Percentiles rank a stretch among this genome's conserved stretches.
Evolutionary conservation across 2,329 filamentous ascomycete species (phyloP).

Genomic region (Purpureocillium takamizusanense): DNA sequence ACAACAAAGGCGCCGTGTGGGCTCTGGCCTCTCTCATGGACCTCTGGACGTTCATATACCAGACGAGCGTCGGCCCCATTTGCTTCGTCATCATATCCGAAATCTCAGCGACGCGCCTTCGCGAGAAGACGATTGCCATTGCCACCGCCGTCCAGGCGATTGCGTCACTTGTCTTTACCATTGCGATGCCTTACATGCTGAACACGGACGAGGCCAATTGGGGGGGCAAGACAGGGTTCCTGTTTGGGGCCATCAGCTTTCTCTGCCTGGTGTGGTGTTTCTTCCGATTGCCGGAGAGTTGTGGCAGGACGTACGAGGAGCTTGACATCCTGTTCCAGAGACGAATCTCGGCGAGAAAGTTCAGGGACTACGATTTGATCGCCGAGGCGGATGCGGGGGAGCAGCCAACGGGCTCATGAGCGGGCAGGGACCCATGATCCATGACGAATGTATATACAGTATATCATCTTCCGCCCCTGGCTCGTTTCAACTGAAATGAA

Average conservation of each 20-base stretch:
- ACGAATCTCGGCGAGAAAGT: conserved; percentile 7
- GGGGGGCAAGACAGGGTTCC: conserved; percentile 21
- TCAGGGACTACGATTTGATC: conserved; percentile 9
- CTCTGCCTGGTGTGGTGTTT: conserved; percentile 16
- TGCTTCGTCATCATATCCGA: conserved; percentile 31
- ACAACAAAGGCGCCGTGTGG: conserved; percentile 23
- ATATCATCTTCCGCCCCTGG: too few relatives aligned
- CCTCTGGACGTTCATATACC: conserved; percentile 32
- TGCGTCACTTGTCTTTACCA: conserved; percentile 14
- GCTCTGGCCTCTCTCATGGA: conserved; percentile 28
- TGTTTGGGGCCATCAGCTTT: conserved; percentile 16
- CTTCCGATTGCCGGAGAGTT: conserved; percentile 19
- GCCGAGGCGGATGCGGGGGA: conserved; percentile 4
- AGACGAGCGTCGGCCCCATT: conserved; percentile 31
- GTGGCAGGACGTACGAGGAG: conserved; percentile 19
- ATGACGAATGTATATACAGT: too few relatives aligned
- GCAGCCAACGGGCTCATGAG: too few relatives aligned
- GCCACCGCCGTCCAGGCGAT: conserved; percentile 16
- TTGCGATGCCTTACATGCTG: conserved; percentile 22
- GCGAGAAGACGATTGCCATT: conserved; percentile 21
- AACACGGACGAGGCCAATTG: conserved; percentile 20
- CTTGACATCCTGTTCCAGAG: conserved; percentile 20
- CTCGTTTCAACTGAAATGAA: too few relatives aligned
- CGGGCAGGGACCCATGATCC: too few relatives aligned
- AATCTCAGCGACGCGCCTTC: conserved; percentile 24